Evolutionary conservation across 2,329 filamentous ascomycete genomes (phyloP).

Genomic region (Fusarium sp.): DNA sequence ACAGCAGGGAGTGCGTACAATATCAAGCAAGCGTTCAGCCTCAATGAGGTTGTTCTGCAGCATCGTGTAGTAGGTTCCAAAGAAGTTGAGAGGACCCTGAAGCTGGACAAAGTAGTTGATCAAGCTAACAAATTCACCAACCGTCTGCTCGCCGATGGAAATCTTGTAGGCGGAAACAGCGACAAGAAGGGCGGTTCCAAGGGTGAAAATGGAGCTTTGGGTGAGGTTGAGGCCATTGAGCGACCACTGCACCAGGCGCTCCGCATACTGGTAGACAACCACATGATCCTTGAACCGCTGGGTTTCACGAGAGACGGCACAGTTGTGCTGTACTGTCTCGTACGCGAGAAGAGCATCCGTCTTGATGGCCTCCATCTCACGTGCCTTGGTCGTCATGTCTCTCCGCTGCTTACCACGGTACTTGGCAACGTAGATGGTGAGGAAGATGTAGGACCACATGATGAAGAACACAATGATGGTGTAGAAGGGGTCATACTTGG

Average conservation of each 20-base stretch:
- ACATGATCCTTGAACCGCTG: slow-evolving; percentile 67
- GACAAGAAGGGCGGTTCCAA: slow-evolving; percentile 69
- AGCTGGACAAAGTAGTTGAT: slow-evolving; percentile 71
- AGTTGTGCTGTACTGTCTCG: slow-evolving; percentile 73
- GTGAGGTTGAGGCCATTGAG: slow-evolving; percentile 66
- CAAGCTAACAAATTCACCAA: slow-evolving; percentile 67
- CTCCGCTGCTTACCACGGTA: slow-evolving; percentile 56
- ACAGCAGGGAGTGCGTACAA: slow-evolving; percentile 43
- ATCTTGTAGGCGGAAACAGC: slow-evolving; percentile 72
- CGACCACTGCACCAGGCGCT: slow-evolving; percentile 41
- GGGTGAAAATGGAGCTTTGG: slow-evolving; percentile 71
- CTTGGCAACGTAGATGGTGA: slow-evolving; percentile 62
- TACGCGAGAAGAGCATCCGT: slow-evolving; percentile 61
- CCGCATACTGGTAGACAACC: slow-evolving; percentile 57
- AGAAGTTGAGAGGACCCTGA: slow-evolving; percentile 71
- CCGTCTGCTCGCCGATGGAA: slow-evolving; percentile 61
- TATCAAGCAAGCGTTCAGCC: slow-evolving; percentile 57
- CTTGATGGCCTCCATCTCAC: slow-evolving; percentile 62
- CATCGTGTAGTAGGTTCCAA: slow-evolving; percentile 61
- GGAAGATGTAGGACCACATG: slow-evolving; percentile 61
- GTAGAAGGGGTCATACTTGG: slow-evolving; percentile 59
- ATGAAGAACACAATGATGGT: slow-evolving; percentile 60
- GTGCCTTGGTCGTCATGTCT: slow-evolving; percentile 55
- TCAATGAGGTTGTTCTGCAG: slow-evolving; percentile 59
- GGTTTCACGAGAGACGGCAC: slow-evolving; percentile 68